Conservation (phyloP, 2,329 filamentous ascomycete genomes). For the Exophiala bonariae region DNA sequence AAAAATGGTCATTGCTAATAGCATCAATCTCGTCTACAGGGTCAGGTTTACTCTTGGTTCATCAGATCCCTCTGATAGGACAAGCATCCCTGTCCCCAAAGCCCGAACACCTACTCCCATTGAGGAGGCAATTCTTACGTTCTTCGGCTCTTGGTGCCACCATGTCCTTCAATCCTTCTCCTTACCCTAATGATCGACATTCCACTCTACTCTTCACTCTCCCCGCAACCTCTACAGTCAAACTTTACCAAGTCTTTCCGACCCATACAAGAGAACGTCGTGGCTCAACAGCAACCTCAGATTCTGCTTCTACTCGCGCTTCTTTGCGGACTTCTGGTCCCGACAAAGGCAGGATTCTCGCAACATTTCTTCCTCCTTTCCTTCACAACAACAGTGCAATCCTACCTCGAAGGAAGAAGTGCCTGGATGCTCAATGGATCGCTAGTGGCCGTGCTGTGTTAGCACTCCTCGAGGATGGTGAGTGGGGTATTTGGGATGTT, state of each 20-base stretch:
- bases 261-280: constrained; percentile 32
- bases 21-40: constrained; percentile 48
- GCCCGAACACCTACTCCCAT: constrained; percentile 42
- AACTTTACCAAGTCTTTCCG: constrained; percentile 58
- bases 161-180: constrained; percentile 55
- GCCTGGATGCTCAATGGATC: constrained; percentile 48
- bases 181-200: constrained; percentile 54
- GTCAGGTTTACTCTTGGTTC: constrained; percentile 45
- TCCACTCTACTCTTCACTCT: constrained; percentile 58
- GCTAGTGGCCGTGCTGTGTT: constrained; percentile 45
- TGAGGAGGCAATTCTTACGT: constrained; percentile 49
- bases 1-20: constrained; percentile 45
- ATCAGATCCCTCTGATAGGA: constrained; percentile 41
- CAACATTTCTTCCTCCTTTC: constrained; percentile 44
- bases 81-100: constrained; percentile 30
- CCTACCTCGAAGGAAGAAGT: constrained; percentile 39
- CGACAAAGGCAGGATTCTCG: constrained; percentile 43
- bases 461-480: constrained; percentile 46
- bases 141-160: constrained; percentile 46
- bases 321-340: constrained; percentile 25
- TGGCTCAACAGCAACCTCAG: constrained; percentile 33
- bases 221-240: constrained; percentile 51
- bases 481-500: constrained; percentile 53
- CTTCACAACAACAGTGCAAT: constrained; percentile 31
- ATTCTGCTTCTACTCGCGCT: constrained; percentile 24